Conservation (phyloP, 1,284 basidiomycete species). For the Earliella scabrosa region DNA sequence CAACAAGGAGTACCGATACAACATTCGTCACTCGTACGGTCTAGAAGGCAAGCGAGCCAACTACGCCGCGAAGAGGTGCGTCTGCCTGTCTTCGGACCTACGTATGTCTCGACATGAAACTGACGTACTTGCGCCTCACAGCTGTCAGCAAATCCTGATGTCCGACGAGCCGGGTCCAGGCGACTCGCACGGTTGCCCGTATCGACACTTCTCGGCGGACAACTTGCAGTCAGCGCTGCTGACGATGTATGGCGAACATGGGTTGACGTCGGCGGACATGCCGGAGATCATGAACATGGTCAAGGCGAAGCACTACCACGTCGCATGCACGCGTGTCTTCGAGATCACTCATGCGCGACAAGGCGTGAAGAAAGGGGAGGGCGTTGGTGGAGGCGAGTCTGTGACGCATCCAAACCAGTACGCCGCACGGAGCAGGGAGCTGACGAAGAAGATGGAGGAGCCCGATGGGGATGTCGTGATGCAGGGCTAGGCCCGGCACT, state of each 20-base stretch:
- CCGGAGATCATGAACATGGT: constrained; percentile 88
- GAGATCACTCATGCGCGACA: constrained; percentile 85
- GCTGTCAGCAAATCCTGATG: constrained; percentile 91
- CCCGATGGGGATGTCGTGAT: constrained; percentile 40
- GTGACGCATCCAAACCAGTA: constrained; percentile 96
- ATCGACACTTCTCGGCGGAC: constrained; percentile 87
- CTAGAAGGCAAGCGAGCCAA: constrained; percentile 94
- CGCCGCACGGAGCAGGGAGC: constrained; percentile 68
- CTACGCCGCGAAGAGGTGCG: constrained; percentile 90
- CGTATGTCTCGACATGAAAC: neutral
- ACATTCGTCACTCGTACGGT: constrained; percentile 95
- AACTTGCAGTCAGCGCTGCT: constrained; percentile 84
- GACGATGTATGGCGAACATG: constrained; percentile 72
- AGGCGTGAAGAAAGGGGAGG: constrained; percentile 89
- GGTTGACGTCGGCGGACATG: constrained; percentile 69
- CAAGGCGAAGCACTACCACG: constrained; percentile 87
- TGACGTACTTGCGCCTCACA: constrained; percentile 36
- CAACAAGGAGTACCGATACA: constrained; percentile 98
- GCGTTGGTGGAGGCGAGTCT: constrained; percentile 86
- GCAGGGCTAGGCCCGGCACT: constrained; percentile 23
- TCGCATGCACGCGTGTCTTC: constrained; percentile 97
- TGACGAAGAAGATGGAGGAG: constrained; percentile 50
- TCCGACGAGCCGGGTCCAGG: constrained; percentile 74
- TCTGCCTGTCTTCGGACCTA: neutral
- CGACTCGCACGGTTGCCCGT: constrained; percentile 93